Percentiles rank a stretch among this genome's conserved stretches.
Evolutionary conservation across 2,329 filamentous ascomycete genomes (phyloP).

Genomic region (Colletotrichum sansevieriae): DNA sequence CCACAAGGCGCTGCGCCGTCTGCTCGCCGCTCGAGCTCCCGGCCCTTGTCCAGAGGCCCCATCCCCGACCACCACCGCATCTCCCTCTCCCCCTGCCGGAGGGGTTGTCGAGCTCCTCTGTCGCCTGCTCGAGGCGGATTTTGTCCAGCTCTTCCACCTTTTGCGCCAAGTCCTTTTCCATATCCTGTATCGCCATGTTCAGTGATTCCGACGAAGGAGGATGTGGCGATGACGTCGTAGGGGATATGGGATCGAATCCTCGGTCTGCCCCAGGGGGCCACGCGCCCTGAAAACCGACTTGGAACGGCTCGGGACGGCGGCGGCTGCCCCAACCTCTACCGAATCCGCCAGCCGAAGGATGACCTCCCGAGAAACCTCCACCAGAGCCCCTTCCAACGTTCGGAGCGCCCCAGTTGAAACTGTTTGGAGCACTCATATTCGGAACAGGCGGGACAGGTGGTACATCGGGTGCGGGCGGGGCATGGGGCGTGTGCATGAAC

Average conservation of each 20-base stretch:
- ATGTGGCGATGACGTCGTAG: background rate
- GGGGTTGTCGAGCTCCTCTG: constrained; percentile 29
- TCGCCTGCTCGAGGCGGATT: background rate
- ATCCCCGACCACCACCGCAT: constrained; percentile 3
- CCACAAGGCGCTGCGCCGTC: constrained; percentile 47
- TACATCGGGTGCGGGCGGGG: constrained; percentile 5
- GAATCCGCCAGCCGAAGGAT: constrained; percentile 22
- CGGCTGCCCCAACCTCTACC: constrained; percentile 26
- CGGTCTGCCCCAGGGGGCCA: constrained; percentile 14
- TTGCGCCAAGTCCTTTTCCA: constrained; percentile 19
- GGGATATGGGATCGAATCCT: constrained; percentile 1
- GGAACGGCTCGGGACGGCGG: constrained; percentile 3
- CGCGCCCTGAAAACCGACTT: constrained; percentile 12
- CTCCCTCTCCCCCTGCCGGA: constrained; percentile 28
- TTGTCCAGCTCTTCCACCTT: constrained; percentile 41
- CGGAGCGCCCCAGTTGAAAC: constrained; percentile 21
- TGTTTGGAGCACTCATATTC: background rate
- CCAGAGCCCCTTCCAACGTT: background rate
- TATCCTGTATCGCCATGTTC: constrained; percentile 22
- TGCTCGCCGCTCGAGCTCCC: background rate
- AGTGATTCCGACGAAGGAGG: constrained; percentile 30
- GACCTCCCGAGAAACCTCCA: constrained; percentile 2
- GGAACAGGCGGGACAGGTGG: constrained; percentile 9
- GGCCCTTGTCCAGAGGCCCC: background rate
- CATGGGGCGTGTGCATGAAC: background rate